phyloP scores from a whole-genome alignment of 2,329 filamentous ascomycete genomes.

The Colletotrichum neosansevieriae region DNA sequence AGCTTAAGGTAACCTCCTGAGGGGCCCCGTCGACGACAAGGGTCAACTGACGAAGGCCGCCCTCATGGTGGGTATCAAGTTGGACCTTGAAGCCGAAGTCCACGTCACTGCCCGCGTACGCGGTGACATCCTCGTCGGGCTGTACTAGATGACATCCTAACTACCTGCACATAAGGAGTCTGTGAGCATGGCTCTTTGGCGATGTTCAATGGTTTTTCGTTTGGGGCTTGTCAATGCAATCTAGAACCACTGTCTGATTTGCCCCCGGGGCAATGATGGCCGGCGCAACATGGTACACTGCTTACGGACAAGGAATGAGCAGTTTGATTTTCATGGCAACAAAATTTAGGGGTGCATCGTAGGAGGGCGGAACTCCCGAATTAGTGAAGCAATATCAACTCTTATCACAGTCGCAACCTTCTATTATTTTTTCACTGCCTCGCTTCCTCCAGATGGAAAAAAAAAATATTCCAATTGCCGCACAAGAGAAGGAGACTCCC shows the following conservation, averaged over 20 bases:
- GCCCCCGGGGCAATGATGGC: background rate
- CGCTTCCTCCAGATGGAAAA: too few relatives aligned
- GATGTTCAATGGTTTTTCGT: background rate
- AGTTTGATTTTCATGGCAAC: slow-evolving; percentile 5
- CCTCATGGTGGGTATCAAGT: slow-evolving; percentile 71
- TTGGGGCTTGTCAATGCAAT: background rate
- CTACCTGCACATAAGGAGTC: slow-evolving; percentile 1
- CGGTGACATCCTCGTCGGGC: slow-evolving; percentile 70
- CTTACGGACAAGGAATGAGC: background rate
- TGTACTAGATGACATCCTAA: slow-evolving; percentile 57
- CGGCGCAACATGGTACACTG: slow-evolving; percentile 10
- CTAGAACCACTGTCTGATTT: slow-evolving; percentile 9
- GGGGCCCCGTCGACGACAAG: slow-evolving; percentile 67
- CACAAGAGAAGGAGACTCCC: too few relatives aligned
- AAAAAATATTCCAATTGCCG: too few relatives aligned
- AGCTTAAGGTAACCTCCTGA: slow-evolving; percentile 64
- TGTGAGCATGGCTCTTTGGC: slow-evolving; percentile 1
- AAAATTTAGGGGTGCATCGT: background rate
- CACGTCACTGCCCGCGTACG: slow-evolving; percentile 70
- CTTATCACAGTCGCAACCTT: background rate
- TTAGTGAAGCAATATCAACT: background rate
- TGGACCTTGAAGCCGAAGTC: slow-evolving; percentile 73
- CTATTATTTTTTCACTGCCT: too few relatives aligned
- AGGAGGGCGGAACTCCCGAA: background rate
- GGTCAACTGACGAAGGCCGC: slow-evolving; percentile 69